A percentile compares a stretch with the other conserved stretches of the same genome.
Conservation (phyloP, 176 grass and related monocot species). For the Oryza coarctata region DNA sequence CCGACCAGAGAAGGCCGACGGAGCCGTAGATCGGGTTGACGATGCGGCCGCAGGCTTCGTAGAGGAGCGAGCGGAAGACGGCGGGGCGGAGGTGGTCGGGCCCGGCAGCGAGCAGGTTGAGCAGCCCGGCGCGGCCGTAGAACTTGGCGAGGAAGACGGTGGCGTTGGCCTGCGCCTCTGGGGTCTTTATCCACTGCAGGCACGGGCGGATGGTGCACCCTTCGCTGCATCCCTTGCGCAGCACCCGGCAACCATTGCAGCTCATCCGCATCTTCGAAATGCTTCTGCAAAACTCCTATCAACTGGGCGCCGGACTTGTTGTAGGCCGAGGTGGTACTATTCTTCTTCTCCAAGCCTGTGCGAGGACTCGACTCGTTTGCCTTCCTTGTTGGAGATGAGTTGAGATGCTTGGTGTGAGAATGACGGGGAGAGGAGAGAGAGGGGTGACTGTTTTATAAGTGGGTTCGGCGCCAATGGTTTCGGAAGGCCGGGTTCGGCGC, state of each 20-base stretch:
- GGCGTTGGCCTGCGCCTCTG: constrained; percentile 67
- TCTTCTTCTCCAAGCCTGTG: background rate
- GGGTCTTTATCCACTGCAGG: constrained; percentile 65
- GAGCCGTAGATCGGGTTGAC: constrained; percentile 67
- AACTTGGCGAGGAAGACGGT: constrained; percentile 83
- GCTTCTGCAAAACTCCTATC: background rate
- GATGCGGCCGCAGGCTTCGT: constrained; percentile 64
- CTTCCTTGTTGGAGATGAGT: background rate
- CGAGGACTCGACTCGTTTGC: background rate
- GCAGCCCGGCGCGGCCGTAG: constrained; percentile 70
- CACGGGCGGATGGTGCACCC: constrained; percentile 63
- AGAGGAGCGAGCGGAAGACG: constrained; percentile 51
- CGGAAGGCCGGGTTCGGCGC: constrained; percentile 35
- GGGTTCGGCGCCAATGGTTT: constrained; percentile 38
- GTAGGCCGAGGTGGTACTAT: background rate
- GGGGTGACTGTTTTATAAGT: constrained; percentile 5
- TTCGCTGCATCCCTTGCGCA: constrained; percentile 63
- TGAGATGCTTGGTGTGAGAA: background rate
- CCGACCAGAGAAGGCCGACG: constrained; percentile 61
- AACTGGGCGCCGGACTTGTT: constrained; percentile 3
- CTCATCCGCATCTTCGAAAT: constrained; percentile 58
- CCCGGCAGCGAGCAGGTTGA: constrained; percentile 59
- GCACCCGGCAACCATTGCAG: constrained; percentile 68
- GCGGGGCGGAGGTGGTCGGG: constrained; percentile 42
- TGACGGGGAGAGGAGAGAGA: background rate